Base-by-base conservation (phyloP, 2,329 filamentous ascomycete species). In the Monosporascus sp. region DNA sequence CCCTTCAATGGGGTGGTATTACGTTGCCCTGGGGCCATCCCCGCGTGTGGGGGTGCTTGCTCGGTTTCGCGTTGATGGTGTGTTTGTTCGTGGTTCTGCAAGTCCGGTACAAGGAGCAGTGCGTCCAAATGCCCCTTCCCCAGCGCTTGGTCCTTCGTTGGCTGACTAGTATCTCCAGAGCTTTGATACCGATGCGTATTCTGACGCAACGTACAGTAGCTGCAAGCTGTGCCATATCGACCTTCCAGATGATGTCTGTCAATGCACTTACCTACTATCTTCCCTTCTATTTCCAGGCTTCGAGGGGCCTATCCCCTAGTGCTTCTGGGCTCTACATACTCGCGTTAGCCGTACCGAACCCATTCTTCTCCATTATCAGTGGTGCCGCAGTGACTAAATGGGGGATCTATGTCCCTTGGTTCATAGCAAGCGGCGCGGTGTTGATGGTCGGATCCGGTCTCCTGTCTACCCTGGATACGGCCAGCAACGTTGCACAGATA, bases 1-100 rank as follows among this genome's bases (percentile, higher is more conserved):
- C 44, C 14, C 48, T 53, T 15, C 48, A 53, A 6, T 55, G 54
- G 54, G 51, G 51, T 15, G 54, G 51, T 27, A 47, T 51, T 5
- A 44, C 31, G 3, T 47, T 44, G 27, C 47, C 51, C 15, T 55
- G 54, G 54, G 47, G 27, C 3, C 45, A 51, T 37, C 45, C 54
- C 3, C 43, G 45, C n/a, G 48, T 55, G 2, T 53, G 46, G 37
- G 54, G 51, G 2, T 44, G 44, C 5, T 38, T 55, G 11, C 27
- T 53, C 3, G 39, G 44, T 11, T 50, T 50, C 35, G 51, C 37
- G 5, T 37, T 55, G 31, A 22, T 53, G 2, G 25, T 41, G 1
- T 20, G 35, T 3, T 38, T 55, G 6, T 53, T 51, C 37, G 8
- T 55, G 2, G 47, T 45, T 3, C 44, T 18, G 2, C 51, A 55